phyloP scores from a whole-genome alignment of 176 grass and related monocot species.

The Triticum timopheevii region DNA sequence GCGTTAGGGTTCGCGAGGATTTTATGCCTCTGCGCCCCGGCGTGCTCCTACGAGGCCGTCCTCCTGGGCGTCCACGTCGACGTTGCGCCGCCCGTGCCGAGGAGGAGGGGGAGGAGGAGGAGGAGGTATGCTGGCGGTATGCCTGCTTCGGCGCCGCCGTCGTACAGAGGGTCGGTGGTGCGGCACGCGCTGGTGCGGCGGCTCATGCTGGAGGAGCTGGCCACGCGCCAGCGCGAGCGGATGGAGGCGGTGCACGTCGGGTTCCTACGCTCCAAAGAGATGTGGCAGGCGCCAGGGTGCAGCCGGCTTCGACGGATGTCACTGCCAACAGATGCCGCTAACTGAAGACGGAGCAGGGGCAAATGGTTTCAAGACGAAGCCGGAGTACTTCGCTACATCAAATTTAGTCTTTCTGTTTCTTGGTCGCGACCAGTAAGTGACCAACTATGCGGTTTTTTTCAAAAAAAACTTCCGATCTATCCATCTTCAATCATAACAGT shows the following conservation, averaged over 20 bases:
- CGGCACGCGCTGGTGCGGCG: slow-evolving; percentile 40
- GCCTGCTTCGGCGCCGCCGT: not conserved
- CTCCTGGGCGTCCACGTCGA: slow-evolving; percentile 29
- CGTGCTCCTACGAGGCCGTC: slow-evolving; percentile 50
- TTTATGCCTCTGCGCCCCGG: slow-evolving; percentile 44
- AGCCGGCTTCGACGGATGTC: slow-evolving; percentile 68
- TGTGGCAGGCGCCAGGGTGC: slow-evolving; percentile 40
- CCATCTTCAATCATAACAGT: no score
- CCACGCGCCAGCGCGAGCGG: slow-evolving; percentile 31
- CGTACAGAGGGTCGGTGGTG: slow-evolving; percentile 32
- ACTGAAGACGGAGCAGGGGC: not conserved
- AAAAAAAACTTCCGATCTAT: no score
- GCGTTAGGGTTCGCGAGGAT: slow-evolving; percentile 39
- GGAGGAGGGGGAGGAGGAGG: not conserved
- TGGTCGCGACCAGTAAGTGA: no score
- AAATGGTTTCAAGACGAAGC: not conserved
- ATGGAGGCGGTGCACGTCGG: slow-evolving; percentile 26
- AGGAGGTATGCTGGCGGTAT: not conserved
- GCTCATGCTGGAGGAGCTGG: slow-evolving; percentile 53
- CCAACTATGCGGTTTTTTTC: no score
- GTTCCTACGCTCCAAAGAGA: not conserved
- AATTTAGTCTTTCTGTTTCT: no score
- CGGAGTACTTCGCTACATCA: no score
- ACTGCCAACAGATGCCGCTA: slow-evolving; percentile 8
- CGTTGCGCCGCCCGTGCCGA: slow-evolving; percentile 20